These are phyloP conservation scores for Salvia sclarea DNA, from an alignment of 305 asterid species.

Conservation along the genomic window DNA sequence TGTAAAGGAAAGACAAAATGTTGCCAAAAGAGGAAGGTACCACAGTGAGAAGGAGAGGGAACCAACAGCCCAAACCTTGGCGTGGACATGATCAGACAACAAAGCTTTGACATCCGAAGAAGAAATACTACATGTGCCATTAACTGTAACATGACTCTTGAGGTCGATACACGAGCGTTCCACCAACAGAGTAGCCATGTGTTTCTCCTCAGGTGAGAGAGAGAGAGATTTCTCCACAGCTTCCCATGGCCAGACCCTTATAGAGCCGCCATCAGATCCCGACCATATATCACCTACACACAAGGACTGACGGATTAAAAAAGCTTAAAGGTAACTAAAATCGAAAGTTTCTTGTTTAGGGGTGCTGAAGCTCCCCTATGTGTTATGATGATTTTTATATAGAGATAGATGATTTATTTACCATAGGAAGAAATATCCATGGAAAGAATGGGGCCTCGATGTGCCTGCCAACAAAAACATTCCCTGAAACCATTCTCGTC, in stretches of 20 bases:
- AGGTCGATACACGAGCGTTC: slow-evolving; percentile 81
- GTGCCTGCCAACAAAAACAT: slow-evolving; percentile 94
- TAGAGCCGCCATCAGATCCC: slow-evolving; percentile 79
- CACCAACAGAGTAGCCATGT: slow-evolving; percentile 85
- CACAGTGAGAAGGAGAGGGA: slow-evolving; percentile 76
- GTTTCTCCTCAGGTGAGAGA: slow-evolving; percentile 77
- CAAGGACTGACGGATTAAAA: not conserved
- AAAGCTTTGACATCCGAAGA: slow-evolving; percentile 83
- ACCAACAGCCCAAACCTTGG: slow-evolving; percentile 85
- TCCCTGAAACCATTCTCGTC: slow-evolving; percentile 69
- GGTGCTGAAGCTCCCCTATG: too few species aligned
- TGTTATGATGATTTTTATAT: too few species aligned
- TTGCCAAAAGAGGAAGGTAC: slow-evolving; percentile 34
- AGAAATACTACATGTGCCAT: slow-evolving; percentile 78
- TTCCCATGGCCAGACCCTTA: slow-evolving; percentile 95
- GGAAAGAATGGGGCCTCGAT: slow-evolving; percentile 74
- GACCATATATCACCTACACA: slow-evolving; percentile 89
- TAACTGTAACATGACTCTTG: slow-evolving; percentile 77
- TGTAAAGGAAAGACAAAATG: too few species aligned
- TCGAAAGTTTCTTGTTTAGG: too few species aligned
- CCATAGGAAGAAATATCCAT: slow-evolving; percentile 82
- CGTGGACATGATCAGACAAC: slow-evolving; percentile 63
- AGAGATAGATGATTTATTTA: slow-evolving; percentile 39
- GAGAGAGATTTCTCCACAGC: slow-evolving; percentile 75
- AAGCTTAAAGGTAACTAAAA: not conserved